A percentile compares a stretch with the other conserved stretches of the same genome.
phyloP scores from a whole-genome alignment of 2,329 filamentous ascomycete species.

The Arthrobotrys pseudoclavata region DNA sequence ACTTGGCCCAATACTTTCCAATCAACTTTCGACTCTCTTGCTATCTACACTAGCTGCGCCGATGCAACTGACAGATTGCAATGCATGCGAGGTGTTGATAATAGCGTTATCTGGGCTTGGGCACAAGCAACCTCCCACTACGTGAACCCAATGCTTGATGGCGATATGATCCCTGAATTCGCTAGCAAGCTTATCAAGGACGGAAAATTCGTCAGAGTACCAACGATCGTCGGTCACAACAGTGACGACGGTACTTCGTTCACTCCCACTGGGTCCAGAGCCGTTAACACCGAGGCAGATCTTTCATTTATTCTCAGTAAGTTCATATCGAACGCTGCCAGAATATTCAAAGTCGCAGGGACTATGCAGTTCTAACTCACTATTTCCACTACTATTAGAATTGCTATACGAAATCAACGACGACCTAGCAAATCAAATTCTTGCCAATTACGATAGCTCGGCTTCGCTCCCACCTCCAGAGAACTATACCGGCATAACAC shows the following conservation, averaged over 20 bases:
- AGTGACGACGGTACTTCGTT: slow-evolving; percentile 76
- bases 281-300: slow-evolving; percentile 2
- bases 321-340: neutral
- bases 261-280: neutral
- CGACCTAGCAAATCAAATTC: neutral
- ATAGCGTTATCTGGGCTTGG: slow-evolving; percentile 65
- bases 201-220: slow-evolving; percentile 76
- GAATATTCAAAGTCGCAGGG: neutral
- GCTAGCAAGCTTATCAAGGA: slow-evolving; percentile 71
- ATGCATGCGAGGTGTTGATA: slow-evolving; percentile 76
- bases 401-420: neutral
- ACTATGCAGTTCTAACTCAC: neutral
- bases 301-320: slow-evolving; percentile 12
- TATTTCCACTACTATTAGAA: neutral
- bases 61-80: slow-evolving; percentile 72
- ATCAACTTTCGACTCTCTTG: slow-evolving; percentile 75
- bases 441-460: slow-evolving; percentile 1
- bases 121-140: neutral
- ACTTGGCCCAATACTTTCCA: slow-evolving; percentile 74
- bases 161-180: slow-evolving; percentile 71
- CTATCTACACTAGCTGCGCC: slow-evolving; percentile 73
- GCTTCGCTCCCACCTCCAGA: slow-evolving; percentile 27
- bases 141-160: slow-evolving; percentile 69
- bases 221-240: slow-evolving; percentile 75
- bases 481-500: neutral